phyloP scores from a whole-genome alignment of 1,139 yeast genomes.

The Arxiozyma bovina region DNA sequence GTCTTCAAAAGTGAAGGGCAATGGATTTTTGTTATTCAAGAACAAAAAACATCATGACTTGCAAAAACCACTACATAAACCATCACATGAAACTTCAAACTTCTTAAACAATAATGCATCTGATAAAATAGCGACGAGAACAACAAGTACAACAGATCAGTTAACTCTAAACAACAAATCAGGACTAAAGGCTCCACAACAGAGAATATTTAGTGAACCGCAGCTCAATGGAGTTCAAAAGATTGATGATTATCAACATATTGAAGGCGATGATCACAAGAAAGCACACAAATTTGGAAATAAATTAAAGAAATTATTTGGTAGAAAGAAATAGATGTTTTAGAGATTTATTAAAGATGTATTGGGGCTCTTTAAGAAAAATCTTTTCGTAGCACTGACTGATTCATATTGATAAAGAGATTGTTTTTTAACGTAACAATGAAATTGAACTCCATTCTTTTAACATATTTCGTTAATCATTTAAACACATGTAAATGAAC shows the following conservation, averaged over 20 bases:
- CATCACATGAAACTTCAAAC: conserved; percentile 1
- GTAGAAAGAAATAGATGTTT: conserved; percentile 30
- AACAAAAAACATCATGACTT: not conserved
- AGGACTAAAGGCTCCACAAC: not conserved
- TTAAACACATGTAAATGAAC: not conserved
- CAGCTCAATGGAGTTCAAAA: not conserved
- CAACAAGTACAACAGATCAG: conserved; percentile 13
- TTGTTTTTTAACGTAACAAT: too few relatives aligned
- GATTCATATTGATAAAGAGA: not conserved
- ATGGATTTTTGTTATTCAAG: conserved; percentile 18
- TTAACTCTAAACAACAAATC: not conserved
- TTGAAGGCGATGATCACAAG: conserved; percentile 28
- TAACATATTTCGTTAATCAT: too few relatives aligned
- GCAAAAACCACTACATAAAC: conserved; percentile 5
- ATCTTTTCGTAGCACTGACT: not conserved
- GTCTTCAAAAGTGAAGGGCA: conserved; percentile 22
- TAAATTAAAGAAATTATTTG: conserved; percentile 54
- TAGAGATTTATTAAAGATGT: not conserved
- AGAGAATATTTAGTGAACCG: conserved; percentile 10
- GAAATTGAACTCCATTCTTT: not conserved
- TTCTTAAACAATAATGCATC: conserved; percentile 9
- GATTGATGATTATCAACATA: not conserved
- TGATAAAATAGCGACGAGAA: conserved; percentile 18
- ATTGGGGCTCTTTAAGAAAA: not conserved
- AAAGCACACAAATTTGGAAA: conserved; percentile 43